Percentiles rank a stretch among this genome's conserved stretches.
Conservation (phyloP, 495 filamentous ascomycete species). For the Aspergillus panamensis region DNA sequence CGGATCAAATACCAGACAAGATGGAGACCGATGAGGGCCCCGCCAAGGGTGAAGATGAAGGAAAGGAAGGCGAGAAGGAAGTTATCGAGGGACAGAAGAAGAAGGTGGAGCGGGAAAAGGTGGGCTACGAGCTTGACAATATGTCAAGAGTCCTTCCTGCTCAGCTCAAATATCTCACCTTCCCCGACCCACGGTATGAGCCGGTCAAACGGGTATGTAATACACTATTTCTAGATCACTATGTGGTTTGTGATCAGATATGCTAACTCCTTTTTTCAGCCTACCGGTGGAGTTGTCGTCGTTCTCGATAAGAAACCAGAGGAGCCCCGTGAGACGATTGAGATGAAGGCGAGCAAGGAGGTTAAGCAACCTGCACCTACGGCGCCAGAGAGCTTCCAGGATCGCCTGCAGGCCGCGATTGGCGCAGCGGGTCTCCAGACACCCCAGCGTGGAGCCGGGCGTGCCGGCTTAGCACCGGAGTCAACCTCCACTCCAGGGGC, state of each 20-base stretch:
- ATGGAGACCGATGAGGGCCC: slow-evolving; percentile 85
- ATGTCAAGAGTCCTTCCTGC: slow-evolving; percentile 91
- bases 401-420: slow-evolving; percentile 42
- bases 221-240: slow-evolving; percentile 6
- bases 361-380: slow-evolving; percentile 56
- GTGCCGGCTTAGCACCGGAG: slow-evolving; percentile 21
- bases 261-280: slow-evolving; percentile 56
- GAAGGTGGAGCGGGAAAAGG: slow-evolving; percentile 92
- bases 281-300: slow-evolving; percentile 89
- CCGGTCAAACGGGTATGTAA: slow-evolving; percentile 86
- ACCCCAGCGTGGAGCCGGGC: slow-evolving; percentile 39
- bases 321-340: slow-evolving; percentile 73
- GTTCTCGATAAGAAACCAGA: slow-evolving; percentile 80
- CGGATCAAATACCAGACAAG: slow-evolving; percentile 63
- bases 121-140: slow-evolving; percentile 93
- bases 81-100: slow-evolving; percentile 59
- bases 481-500: slow-evolving; percentile 49
- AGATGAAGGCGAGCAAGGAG: slow-evolving; percentile 82
- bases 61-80: slow-evolving; percentile 65
- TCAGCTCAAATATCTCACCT: slow-evolving; percentile 93
- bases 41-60: slow-evolving; percentile 57
- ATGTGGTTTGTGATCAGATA: neutral
- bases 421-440: slow-evolving; percentile 37
- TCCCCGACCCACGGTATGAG: slow-evolving; percentile 79
- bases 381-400: slow-evolving; percentile 42